A percentile compares a stretch with the other conserved stretches of the same genome.
Conservation (phyloP, 352 stramenopile genomes). For the Pythium dissotocum region DNA sequence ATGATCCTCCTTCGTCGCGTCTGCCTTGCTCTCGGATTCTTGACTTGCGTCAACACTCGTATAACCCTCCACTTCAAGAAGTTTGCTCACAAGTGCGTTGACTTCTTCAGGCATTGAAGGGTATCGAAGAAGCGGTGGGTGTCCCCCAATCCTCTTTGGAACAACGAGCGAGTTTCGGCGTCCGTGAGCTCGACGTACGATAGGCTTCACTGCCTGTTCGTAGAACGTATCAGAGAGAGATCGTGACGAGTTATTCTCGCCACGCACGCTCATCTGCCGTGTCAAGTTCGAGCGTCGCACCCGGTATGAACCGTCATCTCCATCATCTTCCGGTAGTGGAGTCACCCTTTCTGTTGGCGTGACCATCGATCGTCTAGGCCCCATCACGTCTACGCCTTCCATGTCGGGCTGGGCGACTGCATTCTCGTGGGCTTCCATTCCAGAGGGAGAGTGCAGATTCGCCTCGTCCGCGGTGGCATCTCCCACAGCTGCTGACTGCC, state of each 20-base stretch:
- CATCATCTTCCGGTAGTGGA: neutral
- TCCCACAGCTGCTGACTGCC: neutral
- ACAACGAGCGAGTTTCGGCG: conserved; percentile 14
- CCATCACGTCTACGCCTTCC: neutral
- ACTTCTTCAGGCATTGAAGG: conserved; percentile 42
- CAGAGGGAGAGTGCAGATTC: neutral
- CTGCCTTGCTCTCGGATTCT: neutral
- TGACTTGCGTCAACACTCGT: neutral
- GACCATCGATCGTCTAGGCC: neutral
- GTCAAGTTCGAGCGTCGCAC: neutral
- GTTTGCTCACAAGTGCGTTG: conserved; percentile 47
- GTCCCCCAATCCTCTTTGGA: neutral
- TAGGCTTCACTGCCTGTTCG: conserved; percentile 10
- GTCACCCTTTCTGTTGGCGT: conserved; percentile 1
- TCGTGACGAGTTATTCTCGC: neutral
- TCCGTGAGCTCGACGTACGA: neutral
- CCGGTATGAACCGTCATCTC: neutral
- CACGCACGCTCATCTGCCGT: neutral
- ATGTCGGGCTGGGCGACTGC: neutral
- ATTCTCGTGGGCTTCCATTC: neutral
- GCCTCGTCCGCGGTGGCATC: neutral
- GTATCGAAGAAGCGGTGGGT: conserved; percentile 30
- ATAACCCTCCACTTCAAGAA: conserved; percentile 59
- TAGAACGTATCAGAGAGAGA: neutral
- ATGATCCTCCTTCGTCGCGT: neutral